Evolutionary conservation across 2,329 filamentous ascomycete genomes (phyloP), one percentile per base, ranked within the genome.

Genomic region (Didymella pinodella): DNA sequence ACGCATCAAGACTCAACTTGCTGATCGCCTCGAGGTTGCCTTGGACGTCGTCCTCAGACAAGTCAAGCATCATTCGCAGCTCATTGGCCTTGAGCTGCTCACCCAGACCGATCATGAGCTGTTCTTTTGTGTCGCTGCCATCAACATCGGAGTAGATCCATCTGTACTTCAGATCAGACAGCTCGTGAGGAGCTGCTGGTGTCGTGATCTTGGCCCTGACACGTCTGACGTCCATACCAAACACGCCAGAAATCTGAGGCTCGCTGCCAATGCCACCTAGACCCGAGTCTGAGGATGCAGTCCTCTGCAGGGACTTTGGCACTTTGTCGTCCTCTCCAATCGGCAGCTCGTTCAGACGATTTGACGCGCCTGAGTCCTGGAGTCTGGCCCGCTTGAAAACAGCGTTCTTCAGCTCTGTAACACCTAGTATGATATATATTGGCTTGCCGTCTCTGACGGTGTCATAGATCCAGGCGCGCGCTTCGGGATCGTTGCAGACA

Each of bases 381-480:
- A 77, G 68, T 47, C 70, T 75, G 20, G 73, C 75, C 22, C 75
- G 69, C 65, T 72, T 75, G 67, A 77, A 77, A 3, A 65, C 62
- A 7, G 74, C 75, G 41, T 75, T 75, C 65, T 77, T 76, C 32
- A 77, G 68, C 66, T 77, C 75, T 7, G 75, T 77, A n/a, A 75
- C 52, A 14, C 75, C 75, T 6, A 76, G 64, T 14, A 77, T 66
- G 18, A 76, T 68, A 61, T 75, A 76, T 31, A 76, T 67, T 4
- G 72, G 68, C 57, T 74, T 68, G 26, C 65, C 67, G 10, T 68
- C 66, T 57, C 68, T 66, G 16, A 69, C 66, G 16, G 70, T 61
- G 18, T 71, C 61, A 26, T 64, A 61, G 36, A 77, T 73, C 75
- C 75, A 77, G 18, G 62, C 51, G 46, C 70, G 62, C 6, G 74